Evolutionary conservation across 306 rosid genomes (phyloP).

Genomic region (Cucurbita maxima): DNA sequence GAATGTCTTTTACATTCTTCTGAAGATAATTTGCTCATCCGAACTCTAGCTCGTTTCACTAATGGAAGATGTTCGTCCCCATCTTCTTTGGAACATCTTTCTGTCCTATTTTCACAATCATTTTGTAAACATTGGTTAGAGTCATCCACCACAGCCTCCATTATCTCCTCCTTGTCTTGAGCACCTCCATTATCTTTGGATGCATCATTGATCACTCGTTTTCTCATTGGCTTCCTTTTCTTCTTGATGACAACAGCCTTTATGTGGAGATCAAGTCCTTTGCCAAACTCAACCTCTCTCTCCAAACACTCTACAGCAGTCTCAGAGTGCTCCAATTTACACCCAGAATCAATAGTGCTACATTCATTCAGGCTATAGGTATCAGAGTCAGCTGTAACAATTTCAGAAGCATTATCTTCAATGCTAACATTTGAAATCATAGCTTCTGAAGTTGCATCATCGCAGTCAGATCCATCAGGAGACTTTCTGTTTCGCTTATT

Average conservation of each 20-base stretch:
- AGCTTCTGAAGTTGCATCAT: conserved; percentile 42
- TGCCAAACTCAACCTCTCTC: conserved; percentile 43
- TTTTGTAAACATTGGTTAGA: conserved; percentile 31
- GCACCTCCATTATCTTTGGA: conserved; percentile 20
- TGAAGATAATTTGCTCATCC: conserved; percentile 58
- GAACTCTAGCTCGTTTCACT: conserved; percentile 85
- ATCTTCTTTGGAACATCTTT: conserved; percentile 47
- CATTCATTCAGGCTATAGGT: conserved; percentile 57
- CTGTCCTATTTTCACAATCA: conserved; percentile 27
- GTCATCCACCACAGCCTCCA: conserved; percentile 23
- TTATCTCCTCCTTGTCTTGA: conserved; percentile 30
- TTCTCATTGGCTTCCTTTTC: conserved; percentile 79
- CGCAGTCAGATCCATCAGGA: conserved; percentile 42
- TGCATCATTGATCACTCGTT: conserved; percentile 39
- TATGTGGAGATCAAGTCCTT: conserved; percentile 50
- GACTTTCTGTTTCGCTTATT: conserved; percentile 41
- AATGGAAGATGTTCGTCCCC: conserved; percentile 93
- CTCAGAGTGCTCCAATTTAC: conserved; percentile 41
- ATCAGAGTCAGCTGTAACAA: conserved; percentile 61
- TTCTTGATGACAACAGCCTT: conserved; percentile 48
- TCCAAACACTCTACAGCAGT: conserved; percentile 36
- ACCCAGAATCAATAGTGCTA: conserved; percentile 53
- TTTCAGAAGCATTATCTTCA: conserved; percentile 61
- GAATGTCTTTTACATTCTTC: conserved; percentile 31
- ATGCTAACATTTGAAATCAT: conserved; percentile 44